Evolutionary conservation across 2,329 filamentous ascomycete genomes (phyloP).

Genomic region (Aspergillus piperis): DNA sequence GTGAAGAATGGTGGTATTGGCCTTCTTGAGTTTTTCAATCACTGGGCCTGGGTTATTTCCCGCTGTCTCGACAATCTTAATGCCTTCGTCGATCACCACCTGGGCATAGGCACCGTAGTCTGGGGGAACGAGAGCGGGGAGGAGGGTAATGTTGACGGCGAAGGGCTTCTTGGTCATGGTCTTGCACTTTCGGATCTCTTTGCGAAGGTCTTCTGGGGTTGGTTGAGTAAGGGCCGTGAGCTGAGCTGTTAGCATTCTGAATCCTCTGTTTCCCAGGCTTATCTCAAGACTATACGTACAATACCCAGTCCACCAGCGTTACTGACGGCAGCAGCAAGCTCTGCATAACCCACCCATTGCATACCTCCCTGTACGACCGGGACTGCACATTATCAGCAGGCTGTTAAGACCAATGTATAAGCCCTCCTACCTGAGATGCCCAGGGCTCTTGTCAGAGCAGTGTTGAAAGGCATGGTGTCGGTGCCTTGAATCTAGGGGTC

Average conservation of each 20-base stretch:
- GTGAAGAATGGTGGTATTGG: slow-evolving; percentile 78
- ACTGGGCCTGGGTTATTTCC: slow-evolving; percentile 89
- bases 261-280: neutral
- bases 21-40: slow-evolving; percentile 82
- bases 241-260: slow-evolving; percentile 26
- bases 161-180: slow-evolving; percentile 68
- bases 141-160: slow-evolving; percentile 91
- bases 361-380: slow-evolving; percentile 55
- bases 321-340: slow-evolving; percentile 55
- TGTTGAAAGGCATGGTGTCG: slow-evolving; percentile 63
- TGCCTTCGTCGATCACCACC: slow-evolving; percentile 88
- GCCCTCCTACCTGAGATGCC: slow-evolving; percentile 49
- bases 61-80: slow-evolving; percentile 89
- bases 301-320: slow-evolving; percentile 57
- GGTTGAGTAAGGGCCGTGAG: slow-evolving; percentile 77
- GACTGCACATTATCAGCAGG: slow-evolving; percentile 32
- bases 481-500: neutral
- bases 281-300: slow-evolving; percentile 35
- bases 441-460: slow-evolving; percentile 62
- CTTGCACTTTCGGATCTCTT: slow-evolving; percentile 86
- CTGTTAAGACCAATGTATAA: slow-evolving; percentile 7
- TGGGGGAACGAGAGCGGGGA: slow-evolving; percentile 84
- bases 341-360: slow-evolving; percentile 59
- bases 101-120: slow-evolving; percentile 91
- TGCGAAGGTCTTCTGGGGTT: slow-evolving; percentile 84